A percentile compares a stretch with the other conserved stretches of the same genome.
These are phyloP conservation scores for Mentha longifolia DNA, from an alignment of 257 asterid genomes.

Conservation along the genomic window DNA sequence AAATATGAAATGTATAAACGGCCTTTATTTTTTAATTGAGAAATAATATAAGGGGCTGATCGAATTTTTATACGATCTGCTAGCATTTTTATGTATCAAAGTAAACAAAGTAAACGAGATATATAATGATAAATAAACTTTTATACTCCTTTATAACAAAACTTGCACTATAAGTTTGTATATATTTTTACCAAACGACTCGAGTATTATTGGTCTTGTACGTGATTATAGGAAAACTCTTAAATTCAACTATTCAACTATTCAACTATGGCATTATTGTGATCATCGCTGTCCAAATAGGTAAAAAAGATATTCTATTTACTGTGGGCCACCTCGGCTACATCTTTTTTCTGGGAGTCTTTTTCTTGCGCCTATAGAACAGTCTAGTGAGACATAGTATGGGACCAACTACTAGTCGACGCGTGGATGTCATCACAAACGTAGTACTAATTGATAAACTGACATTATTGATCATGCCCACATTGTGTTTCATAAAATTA, in stretches of 20 bases:
- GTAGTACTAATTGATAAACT: background rate
- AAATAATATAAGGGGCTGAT: too few species aligned
- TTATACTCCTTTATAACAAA: too few species aligned
- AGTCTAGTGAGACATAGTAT: background rate
- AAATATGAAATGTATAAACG: too few species aligned
- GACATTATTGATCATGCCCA: background rate
- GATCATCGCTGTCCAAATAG: background rate
- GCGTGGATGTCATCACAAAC: background rate
- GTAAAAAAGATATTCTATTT: background rate
- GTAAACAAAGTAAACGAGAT: too few species aligned
- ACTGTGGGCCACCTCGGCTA: background rate
- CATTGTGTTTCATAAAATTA: background rate
- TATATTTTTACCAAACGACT: too few species aligned
- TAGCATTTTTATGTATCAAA: too few species aligned
- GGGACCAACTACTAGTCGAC: background rate
- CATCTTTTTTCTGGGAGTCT: background rate
- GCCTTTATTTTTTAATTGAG: too few species aligned
- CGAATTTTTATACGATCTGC: too few species aligned
- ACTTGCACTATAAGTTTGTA: too few species aligned
- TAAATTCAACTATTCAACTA: background rate
- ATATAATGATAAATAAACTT: too few species aligned
- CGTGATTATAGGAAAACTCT: too few species aligned
- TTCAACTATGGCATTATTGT: background rate
- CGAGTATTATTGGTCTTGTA: too few species aligned
- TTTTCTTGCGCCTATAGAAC: background rate